Evolutionary conservation across 176 grass and related monocot genomes (phyloP).

Genomic region (Chloris gayana): DNA sequence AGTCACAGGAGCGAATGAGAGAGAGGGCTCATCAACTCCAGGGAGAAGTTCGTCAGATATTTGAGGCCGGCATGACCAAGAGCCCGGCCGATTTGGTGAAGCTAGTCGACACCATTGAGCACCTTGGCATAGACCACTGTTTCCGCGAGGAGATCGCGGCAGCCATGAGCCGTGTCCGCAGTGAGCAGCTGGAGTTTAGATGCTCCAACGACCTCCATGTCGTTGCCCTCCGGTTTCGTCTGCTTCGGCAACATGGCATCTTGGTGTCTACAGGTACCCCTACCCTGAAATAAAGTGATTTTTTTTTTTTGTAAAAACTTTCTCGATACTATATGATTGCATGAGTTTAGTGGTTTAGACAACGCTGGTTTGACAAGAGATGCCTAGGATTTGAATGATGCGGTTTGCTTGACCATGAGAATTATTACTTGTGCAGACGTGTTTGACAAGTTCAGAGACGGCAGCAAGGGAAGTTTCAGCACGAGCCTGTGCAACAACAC

Average conservation of each 20-base stretch:
- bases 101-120: neutral
- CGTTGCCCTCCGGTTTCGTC: neutral
- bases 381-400: too few species aligned
- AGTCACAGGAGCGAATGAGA: neutral
- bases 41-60: neutral
- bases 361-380: too few species aligned
- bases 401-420: too few species aligned
- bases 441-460: neutral
- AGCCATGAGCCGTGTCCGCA: neutral
- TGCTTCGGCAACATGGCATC: slow-evolving; percentile 6
- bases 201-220: neutral
- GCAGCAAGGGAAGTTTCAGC: neutral
- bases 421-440: neutral
- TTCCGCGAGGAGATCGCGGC: neutral
- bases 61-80: neutral
- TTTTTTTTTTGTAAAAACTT: too few species aligned
- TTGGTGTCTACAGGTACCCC: neutral
- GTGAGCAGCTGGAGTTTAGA: neutral
- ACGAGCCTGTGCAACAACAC: neutral
- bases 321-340: too few species aligned
- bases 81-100: neutral
- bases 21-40: neutral
- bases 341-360: too few species aligned
- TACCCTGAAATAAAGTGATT: too few species aligned
- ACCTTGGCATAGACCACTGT: neutral